Conservation (phyloP, 2,329 filamentous ascomycete genomes). For the Venturia nashicola region DNA sequence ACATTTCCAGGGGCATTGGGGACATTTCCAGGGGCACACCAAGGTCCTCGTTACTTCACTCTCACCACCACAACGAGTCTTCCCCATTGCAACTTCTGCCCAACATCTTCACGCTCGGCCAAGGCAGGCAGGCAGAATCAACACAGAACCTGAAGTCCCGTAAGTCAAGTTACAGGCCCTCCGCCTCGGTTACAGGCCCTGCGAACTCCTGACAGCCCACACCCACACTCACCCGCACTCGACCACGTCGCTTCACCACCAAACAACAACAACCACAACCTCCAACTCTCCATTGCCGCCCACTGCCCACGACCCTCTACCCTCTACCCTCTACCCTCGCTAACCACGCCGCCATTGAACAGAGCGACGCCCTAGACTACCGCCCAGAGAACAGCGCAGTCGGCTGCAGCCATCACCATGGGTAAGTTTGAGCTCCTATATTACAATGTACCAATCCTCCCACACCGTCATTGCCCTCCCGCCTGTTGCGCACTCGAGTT, state of each 20-base stretch:
- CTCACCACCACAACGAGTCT: background rate
- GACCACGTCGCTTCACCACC: background rate
- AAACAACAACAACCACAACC: background rate
- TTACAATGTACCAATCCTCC: background rate
- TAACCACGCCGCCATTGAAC: background rate
- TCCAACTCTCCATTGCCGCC: background rate
- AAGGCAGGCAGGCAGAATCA: background rate
- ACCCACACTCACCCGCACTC: background rate
- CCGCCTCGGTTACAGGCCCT: background rate
- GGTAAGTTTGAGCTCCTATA: background rate
- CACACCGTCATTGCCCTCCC: background rate
- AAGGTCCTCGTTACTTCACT: background rate
- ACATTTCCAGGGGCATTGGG: background rate
- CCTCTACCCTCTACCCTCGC: background rate
- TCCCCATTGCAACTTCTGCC: background rate
- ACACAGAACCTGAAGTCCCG: background rate
- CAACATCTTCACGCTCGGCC: background rate
- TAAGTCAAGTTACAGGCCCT: background rate
- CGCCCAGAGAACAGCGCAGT: background rate
- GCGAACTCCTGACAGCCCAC: background rate
- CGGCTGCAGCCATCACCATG: slow-evolving; percentile 1
- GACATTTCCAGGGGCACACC: background rate
- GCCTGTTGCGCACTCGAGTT: background rate
- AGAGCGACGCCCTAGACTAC: background rate
- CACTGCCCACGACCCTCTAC: background rate